Evolutionary conservation across 805 yeast genomes (phyloP), one percentile per base, ranked within the genome.

Genomic region (Metschnikowia lachancei): DNA sequence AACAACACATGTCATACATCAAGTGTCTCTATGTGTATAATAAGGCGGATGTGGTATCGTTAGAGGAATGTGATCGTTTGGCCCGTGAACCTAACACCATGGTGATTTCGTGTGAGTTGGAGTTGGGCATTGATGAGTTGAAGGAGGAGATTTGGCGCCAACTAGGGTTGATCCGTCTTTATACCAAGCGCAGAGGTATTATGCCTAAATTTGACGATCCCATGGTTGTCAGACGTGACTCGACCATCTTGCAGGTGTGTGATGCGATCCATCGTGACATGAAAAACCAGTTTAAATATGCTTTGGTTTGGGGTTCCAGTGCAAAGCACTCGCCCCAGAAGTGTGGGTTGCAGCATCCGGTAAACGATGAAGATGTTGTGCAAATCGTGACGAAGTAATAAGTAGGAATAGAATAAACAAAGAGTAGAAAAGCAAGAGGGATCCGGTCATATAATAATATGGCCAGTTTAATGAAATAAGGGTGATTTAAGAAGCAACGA

Each of bases 311-410:
- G 97, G 99, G 99, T 0, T 82, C 91, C 1, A 84, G 95, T 39
- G 86, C 97, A 6, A 94, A 94, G 64, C 96, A 89, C 62, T 87
- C 92, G 30, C 98, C 98, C 3, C 99, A 92, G 62, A 92, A 92
- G 62, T 92, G 98, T 74, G 98, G 99, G 0, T 72, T 92, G 47
- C 78, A 63, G 52, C 99, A 92, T 63, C 71, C 72, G 31, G 84
- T 94, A 12, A 81, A 87, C 56, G 98, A 92, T 62, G 97, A 91
- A 62, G 99, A 92, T 63, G 99, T 92, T 14, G 92, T 94, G 18
- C 84, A 94, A 41, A 81, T 92, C 47, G 89, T 92, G 41, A 82
- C 97, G 17, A 92, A 90, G 69, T 90, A 74, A 33, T 16, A 8
- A n/a, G 41, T 30, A 16, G n/a, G n/a, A 8, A n/a, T 22, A 16